Percentiles rank a stretch among this genome's conserved stretches.
Conservation (phyloP, 768 basidiomycete genomes). For the Vararia minispora region DNA sequence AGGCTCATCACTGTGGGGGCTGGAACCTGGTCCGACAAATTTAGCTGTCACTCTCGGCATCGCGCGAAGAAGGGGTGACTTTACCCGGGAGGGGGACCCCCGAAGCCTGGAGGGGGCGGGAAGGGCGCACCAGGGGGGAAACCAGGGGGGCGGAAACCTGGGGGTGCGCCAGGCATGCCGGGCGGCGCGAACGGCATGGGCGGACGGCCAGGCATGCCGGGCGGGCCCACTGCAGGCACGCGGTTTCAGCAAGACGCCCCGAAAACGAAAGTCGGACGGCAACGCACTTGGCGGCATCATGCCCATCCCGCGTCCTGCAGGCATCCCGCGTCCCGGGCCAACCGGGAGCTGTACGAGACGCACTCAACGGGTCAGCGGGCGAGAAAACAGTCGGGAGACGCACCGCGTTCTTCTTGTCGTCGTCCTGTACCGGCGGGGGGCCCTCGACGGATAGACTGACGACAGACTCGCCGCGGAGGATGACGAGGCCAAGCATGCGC, state of each 20-base stretch:
- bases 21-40: conserved; percentile 29
- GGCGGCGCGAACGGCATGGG: conserved; percentile 57
- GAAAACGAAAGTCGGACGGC: conserved; percentile 3
- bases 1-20: conserved; percentile 28
- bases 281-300: conserved; percentile 80
- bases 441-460: conserved; percentile 94
- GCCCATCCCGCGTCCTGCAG: conserved; percentile 94
- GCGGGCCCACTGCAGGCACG: conserved; percentile 39
- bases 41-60: no score
- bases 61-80: no score
- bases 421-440: conserved; percentile 83
- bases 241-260: conserved; percentile 12
- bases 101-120: conserved; percentile 73
- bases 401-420: conserved; percentile 78
- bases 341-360: conserved; percentile 48
- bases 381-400: conserved; percentile 19
- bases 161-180: conserved; percentile 80
- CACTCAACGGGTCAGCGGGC: background rate
- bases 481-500: conserved; percentile 91
- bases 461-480: conserved; percentile 91
- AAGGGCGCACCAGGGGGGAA: conserved; percentile 77
- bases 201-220: conserved; percentile 52
- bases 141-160: conserved; percentile 76
- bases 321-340: conserved; percentile 91
- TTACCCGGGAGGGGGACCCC: conserved; percentile 80